A percentile compares a stretch with the other conserved stretches of the same genome.
Conservation (phyloP, 768 basidiomycete genomes). For the Clavulina sp. region DNA sequence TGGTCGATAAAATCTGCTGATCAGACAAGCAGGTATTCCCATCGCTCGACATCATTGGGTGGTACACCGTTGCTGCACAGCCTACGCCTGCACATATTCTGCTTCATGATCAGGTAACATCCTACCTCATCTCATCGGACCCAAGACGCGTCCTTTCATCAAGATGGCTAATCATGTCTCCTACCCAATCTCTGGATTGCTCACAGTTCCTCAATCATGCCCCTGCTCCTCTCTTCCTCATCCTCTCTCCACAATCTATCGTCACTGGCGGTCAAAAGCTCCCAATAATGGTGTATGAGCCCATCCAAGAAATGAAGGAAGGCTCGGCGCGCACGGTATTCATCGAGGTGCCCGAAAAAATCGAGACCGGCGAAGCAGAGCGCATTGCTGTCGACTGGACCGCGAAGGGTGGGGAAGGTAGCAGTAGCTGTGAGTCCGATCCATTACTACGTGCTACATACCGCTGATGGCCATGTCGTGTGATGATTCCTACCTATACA, state of each 20-base stretch:
- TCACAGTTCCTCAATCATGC: constrained; percentile 65
- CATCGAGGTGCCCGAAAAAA: constrained; percentile 68
- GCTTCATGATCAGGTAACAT: constrained; percentile 65
- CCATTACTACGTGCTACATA: not conserved
- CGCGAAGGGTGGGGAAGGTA: constrained; percentile 67
- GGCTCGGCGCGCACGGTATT: constrained; percentile 61
- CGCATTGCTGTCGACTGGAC: constrained; percentile 97
- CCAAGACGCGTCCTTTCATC: not conserved
- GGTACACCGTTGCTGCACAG: constrained; percentile 78
- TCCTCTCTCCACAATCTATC: constrained; percentile 25
- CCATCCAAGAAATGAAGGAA: constrained; percentile 70
- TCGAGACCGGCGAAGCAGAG: constrained; percentile 97
- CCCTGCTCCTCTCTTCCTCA: constrained; percentile 76
- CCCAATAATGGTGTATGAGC: constrained; percentile 88
- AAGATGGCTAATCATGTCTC: constrained; percentile 78
- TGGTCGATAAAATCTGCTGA: too few relatives aligned
- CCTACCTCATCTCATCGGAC: not conserved
- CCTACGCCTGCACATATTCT: constrained; percentile 62
- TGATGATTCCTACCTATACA: not conserved
- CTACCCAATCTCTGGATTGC: constrained; percentile 62
- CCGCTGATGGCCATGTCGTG: constrained; percentile 1
- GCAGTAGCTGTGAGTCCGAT: constrained; percentile 48
- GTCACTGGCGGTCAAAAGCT: constrained; percentile 34
- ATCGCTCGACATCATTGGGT: constrained; percentile 90
- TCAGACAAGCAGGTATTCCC: constrained; percentile 97